A percentile compares a stretch with the other conserved stretches of the same genome.
Evolutionary conservation across 192 early-diverging fungal species (phyloP).

Genomic region (Mortierella claussenii): DNA sequence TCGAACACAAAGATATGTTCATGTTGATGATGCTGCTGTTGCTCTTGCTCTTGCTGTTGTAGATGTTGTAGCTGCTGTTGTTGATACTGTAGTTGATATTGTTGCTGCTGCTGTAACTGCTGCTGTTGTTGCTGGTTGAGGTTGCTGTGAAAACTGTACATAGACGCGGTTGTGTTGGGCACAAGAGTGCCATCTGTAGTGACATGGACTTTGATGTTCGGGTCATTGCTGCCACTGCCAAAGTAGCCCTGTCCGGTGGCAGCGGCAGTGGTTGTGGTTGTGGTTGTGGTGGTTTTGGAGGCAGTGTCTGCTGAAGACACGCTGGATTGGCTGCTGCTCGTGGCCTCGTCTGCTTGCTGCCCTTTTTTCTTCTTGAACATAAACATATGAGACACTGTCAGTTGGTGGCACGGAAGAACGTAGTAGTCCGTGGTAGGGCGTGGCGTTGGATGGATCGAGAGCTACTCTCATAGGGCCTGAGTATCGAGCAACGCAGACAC

Average conservation of each 20-base stretch:
- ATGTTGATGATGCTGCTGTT: background rate
- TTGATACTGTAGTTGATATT: conserved; percentile 1
- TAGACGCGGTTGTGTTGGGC: background rate
- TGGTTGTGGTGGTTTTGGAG: background rate
- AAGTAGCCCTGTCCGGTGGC: background rate
- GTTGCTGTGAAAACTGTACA: too few species aligned
- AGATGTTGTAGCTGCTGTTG: conserved; percentile 8
- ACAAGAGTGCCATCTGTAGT: background rate
- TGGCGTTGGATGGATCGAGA: too few species aligned
- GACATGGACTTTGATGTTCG: conserved; percentile 7
- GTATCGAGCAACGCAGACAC: too few species aligned
- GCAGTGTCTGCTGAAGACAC: background rate
- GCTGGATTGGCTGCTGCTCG: background rate
- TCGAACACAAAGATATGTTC: background rate
- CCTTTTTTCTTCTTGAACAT: conserved; percentile 21
- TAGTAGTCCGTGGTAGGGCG: too few species aligned
- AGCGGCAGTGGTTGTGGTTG: background rate
- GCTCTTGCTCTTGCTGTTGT: background rate
- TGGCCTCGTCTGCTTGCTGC: background rate
- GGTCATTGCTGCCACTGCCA: background rate
- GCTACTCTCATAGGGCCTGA: too few species aligned
- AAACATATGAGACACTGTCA: conserved; percentile 13
- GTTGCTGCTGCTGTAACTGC: conserved; percentile 1
- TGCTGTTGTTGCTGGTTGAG: background rate
- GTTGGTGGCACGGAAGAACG: background rate